These are phyloP conservation scores for Hymenoscyphus albidus DNA, from an alignment of 2,329 filamentous ascomycete species.

Conservation along the genomic window DNA sequence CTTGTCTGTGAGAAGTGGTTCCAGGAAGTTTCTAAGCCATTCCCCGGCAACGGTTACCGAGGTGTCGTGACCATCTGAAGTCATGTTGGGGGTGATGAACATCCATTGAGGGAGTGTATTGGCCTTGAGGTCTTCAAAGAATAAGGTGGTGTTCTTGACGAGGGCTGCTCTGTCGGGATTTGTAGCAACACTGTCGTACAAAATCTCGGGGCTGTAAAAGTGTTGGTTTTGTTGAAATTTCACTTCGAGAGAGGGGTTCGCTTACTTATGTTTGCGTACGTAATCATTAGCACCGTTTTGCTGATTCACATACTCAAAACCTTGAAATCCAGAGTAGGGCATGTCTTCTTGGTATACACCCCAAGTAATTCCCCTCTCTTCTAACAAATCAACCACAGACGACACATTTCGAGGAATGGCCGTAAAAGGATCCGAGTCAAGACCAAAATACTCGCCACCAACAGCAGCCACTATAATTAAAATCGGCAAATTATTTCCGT, in stretches of 20 bases:
- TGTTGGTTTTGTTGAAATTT: conserved; percentile 6
- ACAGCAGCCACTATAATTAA: conserved; percentile 5
- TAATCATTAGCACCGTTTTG: conserved; percentile 67
- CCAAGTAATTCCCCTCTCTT: conserved; percentile 62
- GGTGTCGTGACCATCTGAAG: conserved; percentile 71
- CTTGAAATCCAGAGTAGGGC: conserved; percentile 72
- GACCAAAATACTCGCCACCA: conserved; percentile 15
- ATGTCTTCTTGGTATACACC: conserved; percentile 73
- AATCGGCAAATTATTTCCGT: neutral
- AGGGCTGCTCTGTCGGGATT: conserved; percentile 57
- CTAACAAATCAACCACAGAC: conserved; percentile 65
- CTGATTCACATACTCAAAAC: conserved; percentile 59
- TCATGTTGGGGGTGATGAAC: conserved; percentile 73
- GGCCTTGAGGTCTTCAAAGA: conserved; percentile 62
- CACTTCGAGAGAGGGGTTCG: conserved; percentile 1
- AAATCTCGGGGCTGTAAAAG: conserved; percentile 44
- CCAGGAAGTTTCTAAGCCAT: conserved; percentile 66
- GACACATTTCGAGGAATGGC: conserved; percentile 57
- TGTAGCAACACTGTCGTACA: conserved; percentile 62
- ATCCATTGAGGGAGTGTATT: conserved; percentile 67
- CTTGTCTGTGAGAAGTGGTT: conserved; percentile 63
- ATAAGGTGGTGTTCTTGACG: conserved; percentile 71
- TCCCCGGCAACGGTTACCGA: conserved; percentile 63
- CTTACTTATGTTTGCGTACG: conserved; percentile 75
- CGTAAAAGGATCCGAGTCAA: conserved; percentile 52